Conservation (phyloP, 306 rosid species). For the Sicyos edulis region DNA sequence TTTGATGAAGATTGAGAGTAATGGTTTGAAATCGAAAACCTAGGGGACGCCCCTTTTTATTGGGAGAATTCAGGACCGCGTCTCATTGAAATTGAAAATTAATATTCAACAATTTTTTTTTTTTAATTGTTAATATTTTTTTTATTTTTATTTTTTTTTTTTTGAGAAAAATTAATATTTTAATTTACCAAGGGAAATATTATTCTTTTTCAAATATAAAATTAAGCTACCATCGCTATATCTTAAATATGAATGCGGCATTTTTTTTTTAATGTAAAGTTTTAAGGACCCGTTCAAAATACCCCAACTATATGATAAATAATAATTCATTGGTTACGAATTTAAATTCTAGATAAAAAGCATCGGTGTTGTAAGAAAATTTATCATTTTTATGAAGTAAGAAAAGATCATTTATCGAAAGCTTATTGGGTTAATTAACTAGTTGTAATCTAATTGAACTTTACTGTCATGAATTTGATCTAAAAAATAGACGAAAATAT, state of each 20-base stretch:
- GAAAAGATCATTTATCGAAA: too few species aligned
- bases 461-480: too few species aligned
- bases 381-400: too few species aligned
- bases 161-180: not conserved
- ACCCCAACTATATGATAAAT: not conserved
- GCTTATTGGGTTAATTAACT: too few species aligned
- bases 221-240: not conserved
- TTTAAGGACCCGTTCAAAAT: not conserved
- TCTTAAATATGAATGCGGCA: conserved; percentile 5
- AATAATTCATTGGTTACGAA: too few species aligned
- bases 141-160: not conserved
- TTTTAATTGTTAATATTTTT: not conserved
- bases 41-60: conserved; percentile 20
- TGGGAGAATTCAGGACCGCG: conserved; percentile 14
- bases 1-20: not conserved
- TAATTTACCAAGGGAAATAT: not conserved
- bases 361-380: too few species aligned
- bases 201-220: not conserved
- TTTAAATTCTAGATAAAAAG: too few species aligned
- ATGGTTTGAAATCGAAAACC: not conserved
- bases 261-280: not conserved
- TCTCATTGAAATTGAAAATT: conserved; percentile 2
- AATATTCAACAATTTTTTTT: not conserved
- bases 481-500: too few species aligned
- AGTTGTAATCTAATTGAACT: too few species aligned